Base-by-base conservation (phyloP, 2,329 filamentous ascomycete species). In the Trichoderma arundinaceum region DNA sequence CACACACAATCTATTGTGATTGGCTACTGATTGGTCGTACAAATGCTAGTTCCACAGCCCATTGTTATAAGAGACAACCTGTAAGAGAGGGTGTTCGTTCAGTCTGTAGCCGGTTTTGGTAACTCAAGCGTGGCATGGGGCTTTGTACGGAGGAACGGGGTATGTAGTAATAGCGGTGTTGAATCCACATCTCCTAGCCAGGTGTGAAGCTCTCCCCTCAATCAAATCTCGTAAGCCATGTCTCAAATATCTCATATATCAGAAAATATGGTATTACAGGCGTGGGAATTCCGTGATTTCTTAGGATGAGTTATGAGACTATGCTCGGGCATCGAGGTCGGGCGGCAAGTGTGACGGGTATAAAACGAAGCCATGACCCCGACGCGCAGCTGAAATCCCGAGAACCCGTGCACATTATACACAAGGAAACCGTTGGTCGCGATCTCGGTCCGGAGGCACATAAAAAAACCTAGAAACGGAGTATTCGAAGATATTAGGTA, bases 161-260 rank as follows among this genome's bases (percentile, higher is more conserved):
- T 28, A 28, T 28, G 22, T 28, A 28, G 4, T 28, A 28, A 28
- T 28, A 4, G 22, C 4, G 22, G 22, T 28, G 22, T 28, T 28
- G 22, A 28, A 3, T 28, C 22, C 22, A 28, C 22, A 28, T 28
- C 4, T 28, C 22, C 22, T 28, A 28, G 22, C 22, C 4, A 28
- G 22, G 22, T 28, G 22, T 28, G 22, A 28, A 28, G 4, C 22
- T 28, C 22, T 28, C 22, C 22, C 22, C 22, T 28, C 22, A 54
- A 9, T 33, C 52, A 41, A 17, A 22, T n/a, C 32, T 32, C 22
- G 28, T 15, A 51, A 51, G 28, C 48, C 22, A 51, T 22, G 48
- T 51, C 48, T 33, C 48, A 51, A 51, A 51, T 51, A 22, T 33
- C 48, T 51, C 48, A 38, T 38, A 8, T 38, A 38, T 38, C 35